These are phyloP conservation scores for Cryptosporidium canis DNA, from an alignment of 169 alveolate species.

Conservation along the genomic window DNA sequence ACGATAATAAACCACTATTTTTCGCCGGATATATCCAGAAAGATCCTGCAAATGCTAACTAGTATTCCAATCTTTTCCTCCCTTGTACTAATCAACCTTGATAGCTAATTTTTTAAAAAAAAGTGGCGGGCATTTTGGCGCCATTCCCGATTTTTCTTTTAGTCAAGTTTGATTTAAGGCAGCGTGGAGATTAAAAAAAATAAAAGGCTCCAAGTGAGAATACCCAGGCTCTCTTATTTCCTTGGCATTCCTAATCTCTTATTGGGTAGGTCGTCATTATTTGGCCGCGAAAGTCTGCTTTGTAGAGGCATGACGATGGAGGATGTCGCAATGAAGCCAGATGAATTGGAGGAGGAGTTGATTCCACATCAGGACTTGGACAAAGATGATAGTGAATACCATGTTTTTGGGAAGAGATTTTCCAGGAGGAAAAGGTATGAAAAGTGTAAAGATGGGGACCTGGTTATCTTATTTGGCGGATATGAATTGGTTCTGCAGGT, in stretches of 20 bases:
- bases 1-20: neutral
- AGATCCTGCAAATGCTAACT: neutral
- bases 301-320: too few species aligned
- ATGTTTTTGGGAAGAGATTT: neutral
- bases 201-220: neutral
- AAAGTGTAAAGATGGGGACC: constrained; percentile 52
- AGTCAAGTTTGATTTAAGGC: neutral
- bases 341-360: neutral
- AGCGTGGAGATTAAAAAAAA: neutral
- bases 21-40: neutral
- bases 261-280: too few species aligned
- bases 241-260: too few species aligned
- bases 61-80: neutral
- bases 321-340: too few species aligned
- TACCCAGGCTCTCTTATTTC: neutral
- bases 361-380: neutral
- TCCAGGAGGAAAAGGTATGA: constrained; percentile 6
- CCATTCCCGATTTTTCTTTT: neutral
- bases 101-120: neutral
- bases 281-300: too few species aligned
- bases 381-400: neutral
- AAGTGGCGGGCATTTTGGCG: neutral
- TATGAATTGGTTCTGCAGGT: constrained; percentile 46
- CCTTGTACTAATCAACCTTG: neutral
- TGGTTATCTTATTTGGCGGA: constrained; percentile 60